Conservation (phyloP, 352 stramenopile genomes). For the Pythium oligandrum region DNA sequence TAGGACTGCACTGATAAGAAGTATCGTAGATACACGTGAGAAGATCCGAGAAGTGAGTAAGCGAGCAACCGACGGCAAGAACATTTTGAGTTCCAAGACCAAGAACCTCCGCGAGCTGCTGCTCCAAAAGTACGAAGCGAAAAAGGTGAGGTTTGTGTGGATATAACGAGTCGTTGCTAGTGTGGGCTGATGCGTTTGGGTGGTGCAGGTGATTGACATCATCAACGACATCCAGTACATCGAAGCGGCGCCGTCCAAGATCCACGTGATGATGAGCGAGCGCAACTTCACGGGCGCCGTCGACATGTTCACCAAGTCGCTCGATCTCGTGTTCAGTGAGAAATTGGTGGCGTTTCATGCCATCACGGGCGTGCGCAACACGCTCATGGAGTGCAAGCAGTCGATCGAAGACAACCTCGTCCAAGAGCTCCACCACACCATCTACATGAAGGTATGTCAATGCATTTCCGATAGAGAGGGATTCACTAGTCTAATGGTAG, state of each 20-base stretch:
- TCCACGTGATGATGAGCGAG: conserved; percentile 46
- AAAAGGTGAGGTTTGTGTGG: conserved; percentile 35
- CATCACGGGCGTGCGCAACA: conserved; percentile 65
- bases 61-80: conserved; percentile 66
- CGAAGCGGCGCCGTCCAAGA: conserved; percentile 61
- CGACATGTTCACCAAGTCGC: conserved; percentile 62
- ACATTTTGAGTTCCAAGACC: conserved; percentile 79
- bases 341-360: conserved; percentile 75
- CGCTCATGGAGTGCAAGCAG: conserved; percentile 85
- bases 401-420: conserved; percentile 75
- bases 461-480: too few relatives aligned
- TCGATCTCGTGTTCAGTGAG: conserved; percentile 80
- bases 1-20: background rate
- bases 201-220: conserved; percentile 57
- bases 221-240: conserved; percentile 85
- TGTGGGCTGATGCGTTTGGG: background rate
- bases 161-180: background rate
- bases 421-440: conserved; percentile 59
- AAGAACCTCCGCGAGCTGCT: conserved; percentile 78
- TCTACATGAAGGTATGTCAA: conserved; percentile 57
- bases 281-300: conserved; percentile 58
- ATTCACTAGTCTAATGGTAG: background rate
- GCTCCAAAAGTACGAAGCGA: conserved; percentile 78
- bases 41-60: conserved; percentile 69
- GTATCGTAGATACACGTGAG: conserved; percentile 46